A percentile compares a stretch with the other conserved stretches of the same genome.
phyloP scores from a whole-genome alignment of 2,329 filamentous ascomycete species.

The Fusarium continuum region DNA sequence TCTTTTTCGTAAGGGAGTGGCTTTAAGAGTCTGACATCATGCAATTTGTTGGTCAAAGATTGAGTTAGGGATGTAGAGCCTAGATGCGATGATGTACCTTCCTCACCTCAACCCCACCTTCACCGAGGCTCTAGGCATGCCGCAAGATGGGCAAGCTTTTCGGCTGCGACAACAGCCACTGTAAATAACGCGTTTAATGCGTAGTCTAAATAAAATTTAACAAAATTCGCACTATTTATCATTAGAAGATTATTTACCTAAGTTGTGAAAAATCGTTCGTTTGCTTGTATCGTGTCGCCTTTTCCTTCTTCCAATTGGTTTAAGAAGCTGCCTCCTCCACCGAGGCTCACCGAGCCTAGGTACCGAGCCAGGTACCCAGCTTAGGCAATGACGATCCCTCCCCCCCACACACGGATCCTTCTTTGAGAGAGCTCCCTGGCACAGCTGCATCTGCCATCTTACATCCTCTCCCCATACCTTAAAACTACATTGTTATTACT shows the following conservation, averaged over 20 bases:
- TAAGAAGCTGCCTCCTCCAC: slow-evolving; percentile 51
- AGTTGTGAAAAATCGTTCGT: too few relatives aligned
- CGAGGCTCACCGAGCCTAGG: slow-evolving; percentile 46
- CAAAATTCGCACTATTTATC: too few relatives aligned
- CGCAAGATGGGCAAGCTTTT: too few relatives aligned
- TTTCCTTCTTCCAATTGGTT: too few relatives aligned
- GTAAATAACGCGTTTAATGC: too few relatives aligned
- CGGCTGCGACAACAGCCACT: too few relatives aligned
- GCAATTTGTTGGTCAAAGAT: background rate
- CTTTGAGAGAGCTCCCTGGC: slow-evolving; percentile 7
- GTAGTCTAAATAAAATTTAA: too few relatives aligned
- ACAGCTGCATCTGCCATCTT: slow-evolving; percentile 5
- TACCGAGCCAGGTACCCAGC: slow-evolving; percentile 8
- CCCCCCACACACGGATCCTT: slow-evolving; percentile 35
- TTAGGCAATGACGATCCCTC: slow-evolving; percentile 36
- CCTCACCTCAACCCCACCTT: slow-evolving; percentile 45
- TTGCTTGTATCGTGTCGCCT: too few relatives aligned
- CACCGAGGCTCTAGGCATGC: slow-evolving; percentile 47
- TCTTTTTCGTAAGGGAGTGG: background rate
- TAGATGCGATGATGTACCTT: background rate
- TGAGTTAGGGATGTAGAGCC: background rate
- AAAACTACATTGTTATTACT: background rate
- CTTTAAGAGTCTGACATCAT: background rate
- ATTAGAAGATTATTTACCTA: too few relatives aligned
- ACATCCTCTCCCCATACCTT: background rate